phyloP scores from a whole-genome alignment of 2,329 filamentous ascomycete genomes.

The Paraphaeosphaeria sporulosa region DNA sequence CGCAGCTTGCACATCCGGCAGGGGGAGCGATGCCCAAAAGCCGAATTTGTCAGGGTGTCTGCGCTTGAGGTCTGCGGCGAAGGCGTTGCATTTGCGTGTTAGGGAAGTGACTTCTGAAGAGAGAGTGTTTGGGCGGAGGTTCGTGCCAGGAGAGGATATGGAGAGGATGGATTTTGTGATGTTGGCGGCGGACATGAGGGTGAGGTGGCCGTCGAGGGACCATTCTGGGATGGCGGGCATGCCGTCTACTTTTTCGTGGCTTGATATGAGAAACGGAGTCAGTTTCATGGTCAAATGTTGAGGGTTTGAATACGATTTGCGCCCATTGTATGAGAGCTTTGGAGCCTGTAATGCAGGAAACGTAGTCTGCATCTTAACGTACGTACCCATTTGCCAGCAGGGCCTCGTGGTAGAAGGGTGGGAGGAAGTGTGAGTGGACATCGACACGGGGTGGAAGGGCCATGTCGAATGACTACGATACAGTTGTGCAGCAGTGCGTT shows the following conservation, averaged over 20 bases:
- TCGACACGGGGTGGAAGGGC: slow-evolving; percentile 51
- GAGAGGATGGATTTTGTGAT: slow-evolving; percentile 63
- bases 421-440: slow-evolving; percentile 58
- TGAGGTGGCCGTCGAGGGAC: slow-evolving; percentile 56
- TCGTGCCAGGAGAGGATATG: slow-evolving; percentile 62
- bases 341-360: too few relatives aligned
- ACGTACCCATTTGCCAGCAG: slow-evolving; percentile 47
- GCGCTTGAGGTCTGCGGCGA: slow-evolving; percentile 50
- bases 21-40: slow-evolving; percentile 62
- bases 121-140: slow-evolving; percentile 52
- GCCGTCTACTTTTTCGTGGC: slow-evolving; percentile 55
- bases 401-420: slow-evolving; percentile 52
- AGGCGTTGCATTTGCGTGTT: slow-evolving; percentile 52
- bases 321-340: too few relatives aligned
- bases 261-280: too few relatives aligned
- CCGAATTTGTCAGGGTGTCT: slow-evolving; percentile 54
- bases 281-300: too few relatives aligned
- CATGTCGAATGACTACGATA: slow-evolving; percentile 22
- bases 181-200: slow-evolving; percentile 58
- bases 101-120: slow-evolving; percentile 44
- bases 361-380: too few relatives aligned
- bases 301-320: too few relatives aligned
- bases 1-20: slow-evolving; percentile 58
- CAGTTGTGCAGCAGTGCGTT: not conserved
- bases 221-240: slow-evolving; percentile 60